Evolutionary conservation across 805 yeast genomes (phyloP).

Genomic region (Zygotorulaspora sp.): DNA sequence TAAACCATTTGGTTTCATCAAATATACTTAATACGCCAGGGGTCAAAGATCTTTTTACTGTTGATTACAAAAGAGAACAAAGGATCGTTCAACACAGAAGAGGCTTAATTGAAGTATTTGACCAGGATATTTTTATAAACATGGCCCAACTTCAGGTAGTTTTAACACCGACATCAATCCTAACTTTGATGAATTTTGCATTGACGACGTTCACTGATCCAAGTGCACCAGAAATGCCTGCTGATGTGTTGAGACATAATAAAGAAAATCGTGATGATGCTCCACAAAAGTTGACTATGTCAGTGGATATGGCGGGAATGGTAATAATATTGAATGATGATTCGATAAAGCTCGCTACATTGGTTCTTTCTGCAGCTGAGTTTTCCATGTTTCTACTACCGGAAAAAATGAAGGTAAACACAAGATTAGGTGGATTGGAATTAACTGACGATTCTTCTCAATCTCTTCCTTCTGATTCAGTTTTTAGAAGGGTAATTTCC

Average conservation of each 20-base stretch:
- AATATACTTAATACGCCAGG: conserved; percentile 40
- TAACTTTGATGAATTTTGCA: conserved; percentile 74
- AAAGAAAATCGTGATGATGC: conserved; percentile 52
- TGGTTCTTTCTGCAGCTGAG: conserved; percentile 69
- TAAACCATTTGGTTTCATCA: conserved; percentile 67
- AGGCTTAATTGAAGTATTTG: conserved; percentile 58
- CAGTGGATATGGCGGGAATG: conserved; percentile 66
- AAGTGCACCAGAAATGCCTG: conserved; percentile 57
- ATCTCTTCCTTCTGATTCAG: conserved; percentile 54
- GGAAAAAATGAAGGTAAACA: conserved; percentile 66
- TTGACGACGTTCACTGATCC: conserved; percentile 88
- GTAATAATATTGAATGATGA: conserved; percentile 77
- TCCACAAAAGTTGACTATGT: conserved; percentile 71
- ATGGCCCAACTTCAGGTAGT: conserved; percentile 76
- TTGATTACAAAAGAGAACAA: conserved; percentile 55
- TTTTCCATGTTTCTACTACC: conserved; percentile 64
- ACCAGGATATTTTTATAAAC: conserved; percentile 66
- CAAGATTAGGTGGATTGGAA: conserved; percentile 73
- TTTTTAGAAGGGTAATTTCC: conserved; percentile 59
- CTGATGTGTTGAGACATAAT: conserved; percentile 67
- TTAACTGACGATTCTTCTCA: conserved; percentile 72
- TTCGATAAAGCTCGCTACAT: conserved; percentile 72
- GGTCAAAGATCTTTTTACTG: conserved; percentile 50
- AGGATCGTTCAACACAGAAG: conserved; percentile 54
- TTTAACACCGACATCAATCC: conserved; percentile 68